Evolutionary conservation across 345 rosid species (phyloP).

Genomic region (Mallotus nudiflorus): DNA sequence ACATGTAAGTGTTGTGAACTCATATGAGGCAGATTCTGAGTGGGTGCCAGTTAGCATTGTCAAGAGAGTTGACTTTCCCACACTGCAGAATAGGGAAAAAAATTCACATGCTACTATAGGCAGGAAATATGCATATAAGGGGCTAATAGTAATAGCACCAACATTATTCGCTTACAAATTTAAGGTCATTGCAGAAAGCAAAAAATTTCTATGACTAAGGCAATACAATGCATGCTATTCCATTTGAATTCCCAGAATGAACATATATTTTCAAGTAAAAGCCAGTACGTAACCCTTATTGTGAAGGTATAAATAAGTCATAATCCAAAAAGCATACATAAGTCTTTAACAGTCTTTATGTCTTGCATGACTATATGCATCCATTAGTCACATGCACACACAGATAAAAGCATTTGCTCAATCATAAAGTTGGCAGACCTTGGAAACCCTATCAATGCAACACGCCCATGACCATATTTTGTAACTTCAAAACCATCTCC

Average conservation of each 20-base stretch:
- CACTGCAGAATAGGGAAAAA: conserved; percentile 47
- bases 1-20: conserved; percentile 95
- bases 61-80: conserved; percentile 94
- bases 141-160: background rate
- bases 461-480: conserved; percentile 97
- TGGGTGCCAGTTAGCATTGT: conserved; percentile 97
- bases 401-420: background rate
- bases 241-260: background rate
- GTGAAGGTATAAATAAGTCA: background rate
- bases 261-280: background rate
- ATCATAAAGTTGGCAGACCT: conserved; percentile 49
- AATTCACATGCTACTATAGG: background rate
- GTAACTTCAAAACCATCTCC: conserved; percentile 99
- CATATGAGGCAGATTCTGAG: conserved; percentile 99
- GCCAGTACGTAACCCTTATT: background rate
- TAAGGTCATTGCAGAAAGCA: background rate
- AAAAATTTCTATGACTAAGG: background rate
- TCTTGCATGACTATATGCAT: conserved; percentile 1
- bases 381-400: background rate
- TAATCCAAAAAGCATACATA: too few relatives aligned
- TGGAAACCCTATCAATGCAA: conserved; percentile 96
- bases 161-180: background rate
- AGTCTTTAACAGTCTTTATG: too few relatives aligned
- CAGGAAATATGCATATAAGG: background rate
- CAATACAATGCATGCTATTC: background rate